A percentile compares a stretch with the other conserved stretches of the same genome.
These are phyloP conservation scores for Phytophthora idaei DNA, from an alignment of 352 stramenopile species.

Conservation along the genomic window DNA sequence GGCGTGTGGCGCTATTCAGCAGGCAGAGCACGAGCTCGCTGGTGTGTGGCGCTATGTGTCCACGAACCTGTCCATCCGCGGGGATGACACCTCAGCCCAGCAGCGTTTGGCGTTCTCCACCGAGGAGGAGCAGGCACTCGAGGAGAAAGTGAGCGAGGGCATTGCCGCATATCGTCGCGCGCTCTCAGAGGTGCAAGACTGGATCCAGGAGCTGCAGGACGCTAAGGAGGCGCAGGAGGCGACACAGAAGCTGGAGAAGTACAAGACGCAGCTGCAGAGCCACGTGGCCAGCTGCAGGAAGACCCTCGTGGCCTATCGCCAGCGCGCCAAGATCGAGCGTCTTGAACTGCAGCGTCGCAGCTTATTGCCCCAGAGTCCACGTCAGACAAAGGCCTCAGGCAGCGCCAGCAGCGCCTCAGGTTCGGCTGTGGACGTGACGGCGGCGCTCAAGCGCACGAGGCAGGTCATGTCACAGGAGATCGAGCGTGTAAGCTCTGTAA, in stretches of 20 bases:
- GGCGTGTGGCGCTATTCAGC: constrained; percentile 19
- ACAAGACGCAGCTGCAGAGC: constrained; percentile 42
- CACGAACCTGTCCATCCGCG: constrained; percentile 35
- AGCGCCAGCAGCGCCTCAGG: constrained; percentile 19
- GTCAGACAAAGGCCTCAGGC: constrained; percentile 9
- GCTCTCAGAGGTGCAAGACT: constrained; percentile 50
- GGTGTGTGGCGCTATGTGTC: constrained; percentile 51
- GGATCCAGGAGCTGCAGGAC: constrained; percentile 45
- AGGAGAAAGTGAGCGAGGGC: constrained; percentile 60
- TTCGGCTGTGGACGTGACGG: constrained; percentile 64
- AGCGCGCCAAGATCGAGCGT: constrained; percentile 65
- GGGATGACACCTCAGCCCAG: constrained; percentile 14
- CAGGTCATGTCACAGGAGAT: constrained; percentile 79
- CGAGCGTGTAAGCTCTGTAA: constrained; percentile 66
- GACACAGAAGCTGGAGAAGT: constrained; percentile 34
- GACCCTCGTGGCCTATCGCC: constrained; percentile 63
- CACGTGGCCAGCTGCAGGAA: constrained; percentile 55
- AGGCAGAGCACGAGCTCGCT: constrained; percentile 51
- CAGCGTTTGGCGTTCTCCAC: constrained; percentile 51
- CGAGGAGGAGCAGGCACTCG: constrained; percentile 65
- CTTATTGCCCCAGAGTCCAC: constrained; percentile 43
- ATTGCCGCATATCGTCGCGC: constrained; percentile 44
- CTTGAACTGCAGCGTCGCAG: constrained; percentile 55
- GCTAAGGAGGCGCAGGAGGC: constrained; percentile 30
- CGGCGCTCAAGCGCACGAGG: constrained; percentile 65